These are phyloP conservation scores for Corylus heterophylla DNA, from an alignment of 306 rosid genomes.

Conservation along the genomic window DNA sequence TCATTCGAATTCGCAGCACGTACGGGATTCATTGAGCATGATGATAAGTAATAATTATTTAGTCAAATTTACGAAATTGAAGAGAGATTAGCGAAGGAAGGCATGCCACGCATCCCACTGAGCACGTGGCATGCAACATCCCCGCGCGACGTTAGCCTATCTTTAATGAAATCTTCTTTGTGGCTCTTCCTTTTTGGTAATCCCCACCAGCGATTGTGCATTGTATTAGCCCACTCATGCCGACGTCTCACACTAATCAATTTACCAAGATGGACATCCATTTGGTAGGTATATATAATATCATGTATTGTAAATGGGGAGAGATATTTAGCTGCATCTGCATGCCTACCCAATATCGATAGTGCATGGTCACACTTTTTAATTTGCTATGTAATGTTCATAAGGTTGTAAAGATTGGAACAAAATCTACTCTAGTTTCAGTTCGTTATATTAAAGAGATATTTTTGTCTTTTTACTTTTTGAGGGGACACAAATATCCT, in stretches of 20 bases:
- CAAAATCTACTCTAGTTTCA: too few relatives aligned
- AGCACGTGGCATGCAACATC: constrained; percentile 46
- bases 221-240: constrained; percentile 22
- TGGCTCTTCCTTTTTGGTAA: neutral
- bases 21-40: neutral
- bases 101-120: constrained; percentile 38
- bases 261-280: neutral
- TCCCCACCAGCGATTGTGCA: constrained; percentile 20
- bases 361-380: too few relatives aligned
- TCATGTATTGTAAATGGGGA: too few relatives aligned
- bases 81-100: constrained; percentile 19
- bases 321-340: too few relatives aligned
- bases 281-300: neutral
- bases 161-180: constrained; percentile 10
- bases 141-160: constrained; percentile 39
- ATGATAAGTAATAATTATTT: neutral
- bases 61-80: neutral
- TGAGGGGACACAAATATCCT: too few relatives aligned
- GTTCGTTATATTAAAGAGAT: too few relatives aligned
- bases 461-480: too few relatives aligned
- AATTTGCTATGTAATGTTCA: too few relatives aligned
- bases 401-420: too few relatives aligned
- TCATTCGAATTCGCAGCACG: neutral
- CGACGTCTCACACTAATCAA: constrained; percentile 6
- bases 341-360: too few relatives aligned